These are phyloP conservation scores for Fusarium nodosum DNA, from an alignment of 2,329 filamentous ascomycete species.

Conservation along the genomic window DNA sequence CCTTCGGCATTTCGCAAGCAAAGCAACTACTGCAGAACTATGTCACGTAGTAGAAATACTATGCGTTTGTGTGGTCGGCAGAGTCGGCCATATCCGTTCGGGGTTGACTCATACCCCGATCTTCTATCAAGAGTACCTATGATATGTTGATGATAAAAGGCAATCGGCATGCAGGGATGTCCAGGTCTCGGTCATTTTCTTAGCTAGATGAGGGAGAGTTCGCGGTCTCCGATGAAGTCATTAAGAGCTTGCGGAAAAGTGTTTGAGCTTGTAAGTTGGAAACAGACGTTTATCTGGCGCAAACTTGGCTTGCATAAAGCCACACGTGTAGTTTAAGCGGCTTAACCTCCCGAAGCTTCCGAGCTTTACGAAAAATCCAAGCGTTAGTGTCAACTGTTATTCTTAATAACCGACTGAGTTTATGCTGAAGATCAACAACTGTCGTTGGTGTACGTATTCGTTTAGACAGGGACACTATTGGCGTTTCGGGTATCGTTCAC, in stretches of 20 bases:
- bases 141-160: neutral
- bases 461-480: neutral
- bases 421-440: neutral
- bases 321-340: slow-evolving; percentile 12
- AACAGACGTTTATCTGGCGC: neutral
- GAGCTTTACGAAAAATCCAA: slow-evolving; percentile 20
- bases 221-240: neutral
- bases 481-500: slow-evolving; percentile 6
- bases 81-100: neutral
- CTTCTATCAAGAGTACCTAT: neutral
- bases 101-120: neutral
- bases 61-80: neutral
- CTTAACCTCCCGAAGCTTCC: slow-evolving; percentile 39
- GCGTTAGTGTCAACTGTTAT: neutral
- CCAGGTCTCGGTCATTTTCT: neutral
- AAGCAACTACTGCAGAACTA: neutral
- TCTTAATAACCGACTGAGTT: neutral
- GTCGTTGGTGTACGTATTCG: slow-evolving; percentile 2
- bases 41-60: neutral
- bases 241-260: slow-evolving; percentile 6
- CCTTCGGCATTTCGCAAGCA: neutral
- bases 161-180: neutral
- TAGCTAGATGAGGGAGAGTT: neutral
- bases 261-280: neutral
- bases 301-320: neutral